Base-by-base conservation (phyloP, 192 early-diverging fungal species). In the Dispira simplex region DNA sequence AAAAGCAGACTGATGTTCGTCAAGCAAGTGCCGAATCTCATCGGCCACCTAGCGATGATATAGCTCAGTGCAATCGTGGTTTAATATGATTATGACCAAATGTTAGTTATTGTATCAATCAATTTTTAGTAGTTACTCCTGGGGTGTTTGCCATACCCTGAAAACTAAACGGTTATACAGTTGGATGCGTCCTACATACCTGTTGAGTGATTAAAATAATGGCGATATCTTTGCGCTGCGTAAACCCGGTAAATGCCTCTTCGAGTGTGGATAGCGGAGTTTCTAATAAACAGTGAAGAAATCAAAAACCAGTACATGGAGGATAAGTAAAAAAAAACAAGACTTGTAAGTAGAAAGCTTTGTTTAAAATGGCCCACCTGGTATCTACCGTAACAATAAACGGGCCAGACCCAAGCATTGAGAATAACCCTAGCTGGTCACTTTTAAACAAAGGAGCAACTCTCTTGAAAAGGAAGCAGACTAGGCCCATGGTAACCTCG, bases 201-300 rank as follows among this genome's bases (percentile, higher is more conserved):
- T 92, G 88, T 72, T 99, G 97, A 73, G 90, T 99, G 63, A 99
- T 95, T 59, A 99, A 68, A 57, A 99, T 88, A 67, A 99, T 97
- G 46, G 93, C 97, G 76, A 99, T 92, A 65, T 99, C 97, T 70
- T 90, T 93, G 54, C 95, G 79, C 68, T 81, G 78, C n/a, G 86
- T 89, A 66, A 95, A 95, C 65, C 90, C 87, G 43, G 77, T 66
- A 70, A 99, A 98, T n/a, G 79, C 68, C 66, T 85, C 82, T 66
- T 90, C 89, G 46, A 92, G 81, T 32, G 79, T 68, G 23, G 77
- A 69, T 64, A 87, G 69, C 16, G 86, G 79, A 8, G 90, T 90
- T 72, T 91, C 85, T 88, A 64, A 46, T 47, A 25, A 13, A 65
- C 32, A 1, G 32, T 39, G 32, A 39, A 39, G 32, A n/a, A n/a